Base-by-base conservation (phyloP, 108 stramenopile genomes). In the Schizochytrium sp. region DNA sequence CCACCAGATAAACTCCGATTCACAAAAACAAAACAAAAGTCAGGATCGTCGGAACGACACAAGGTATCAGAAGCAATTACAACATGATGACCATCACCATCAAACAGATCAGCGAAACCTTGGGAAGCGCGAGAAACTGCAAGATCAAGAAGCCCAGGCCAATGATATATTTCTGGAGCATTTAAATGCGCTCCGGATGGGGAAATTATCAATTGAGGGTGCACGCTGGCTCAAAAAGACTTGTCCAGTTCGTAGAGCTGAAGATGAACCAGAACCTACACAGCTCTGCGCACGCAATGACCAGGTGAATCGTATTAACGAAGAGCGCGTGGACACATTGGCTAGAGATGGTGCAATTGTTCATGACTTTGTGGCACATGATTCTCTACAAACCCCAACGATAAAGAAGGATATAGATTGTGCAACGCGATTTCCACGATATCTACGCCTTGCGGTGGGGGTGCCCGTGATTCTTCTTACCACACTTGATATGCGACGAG, bases 221-320 rank as follows among this genome's bases (percentile, higher is more conserved):
- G 76, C 53, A 0, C 28, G 40, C 50, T 83, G 76, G 76, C 53
- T 83, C 47, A 17, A 40, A 8, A 42, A 83, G 0, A 2, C 49
- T 28, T 83, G 76, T 2, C 76, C 76, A n/a, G 53, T 13, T 83
- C 76, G 76, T 5, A 40, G 4, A 38, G 13, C 47, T 83, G 50
- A 53, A n/a, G 5, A 17, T 5, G 47, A 53, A 56, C 5, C 10
- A 8, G 53, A 55, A 53, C 50, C 50, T 5, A 83, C 53, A 38
- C 40, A 55, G 28, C 47, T 83, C 2, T 83, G 76, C 76, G 1
- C 50, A 5, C 10, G 50, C 28, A 83, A 83, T 55, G 1, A n/a
- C 2, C 50, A 83, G 76, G 76, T 83, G 2, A 10, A 49, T n/a
- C 28, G 50, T 5, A 55, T 83, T 53, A 83, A 83, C 76, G 50